phyloP scores from a whole-genome alignment of 345 rosid genomes.

The Brassica napus region Da-Ae NC_063448.1:4836001-4836500 shows the following conservation, averaged over 20 bases:
- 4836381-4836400: conserved; percentile 20
- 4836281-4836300: conserved; percentile 22
- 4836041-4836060: conserved; percentile 35
- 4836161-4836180: background rate
- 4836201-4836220: background rate
- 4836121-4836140: background rate
- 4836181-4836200: background rate
- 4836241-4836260: background rate
- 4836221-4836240: background rate
- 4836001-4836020: conserved; percentile 33
- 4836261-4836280: background rate
- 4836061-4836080: background rate
- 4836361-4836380: background rate
- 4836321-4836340: background rate
- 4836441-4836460: conserved; percentile 40
- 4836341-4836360: background rate
- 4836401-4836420: conserved; percentile 6
- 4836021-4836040: conserved; percentile 21
- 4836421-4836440: conserved; percentile 21
- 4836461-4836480: conserved; percentile 67
- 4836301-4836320: conserved; percentile 28
- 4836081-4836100: background rate
- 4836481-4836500: conserved; percentile 76
- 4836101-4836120: background rate
- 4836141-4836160: background rate